Percentiles rank a stretch among this genome's conserved stretches.
Evolutionary conservation across 2,329 filamentous ascomycete species (phyloP).

Genomic region (Colletotrichum trifolii): DNA sequence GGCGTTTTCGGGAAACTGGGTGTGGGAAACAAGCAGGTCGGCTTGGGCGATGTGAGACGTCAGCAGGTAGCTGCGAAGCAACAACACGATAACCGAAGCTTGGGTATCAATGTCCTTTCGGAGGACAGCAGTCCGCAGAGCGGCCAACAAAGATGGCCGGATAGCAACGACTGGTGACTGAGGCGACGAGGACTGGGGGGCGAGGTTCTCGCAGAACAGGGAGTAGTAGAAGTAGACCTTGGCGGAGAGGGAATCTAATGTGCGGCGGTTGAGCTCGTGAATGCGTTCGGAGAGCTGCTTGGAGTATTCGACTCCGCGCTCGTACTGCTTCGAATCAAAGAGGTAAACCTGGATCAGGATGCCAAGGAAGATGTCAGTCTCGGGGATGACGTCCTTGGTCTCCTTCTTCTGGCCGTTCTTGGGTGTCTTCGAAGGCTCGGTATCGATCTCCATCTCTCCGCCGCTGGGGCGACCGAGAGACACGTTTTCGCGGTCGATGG

Average conservation of each 20-base stretch:
- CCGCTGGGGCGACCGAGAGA: conserved; percentile 68
- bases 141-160: conserved; percentile 85
- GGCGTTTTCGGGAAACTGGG: conserved; percentile 91
- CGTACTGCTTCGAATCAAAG: conserved; percentile 84
- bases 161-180: conserved; percentile 89
- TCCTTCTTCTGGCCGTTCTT: conserved; percentile 72
- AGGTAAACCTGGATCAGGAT: conserved; percentile 89
- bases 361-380: conserved; percentile 89
- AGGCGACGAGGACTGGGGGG: conserved; percentile 87
- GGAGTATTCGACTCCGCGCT: conserved; percentile 87
- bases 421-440: conserved; percentile 61
- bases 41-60: conserved; percentile 98
- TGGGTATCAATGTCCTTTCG: conserved; percentile 98
- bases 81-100: conserved; percentile 91
- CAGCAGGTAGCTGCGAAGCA: conserved; percentile 94
- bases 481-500: conserved; percentile 74
- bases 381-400: conserved; percentile 82
- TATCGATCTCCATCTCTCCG: conserved; percentile 80
- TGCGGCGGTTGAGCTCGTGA: conserved; percentile 90
- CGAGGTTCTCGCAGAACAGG: conserved; percentile 91
- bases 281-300: conserved; percentile 84
- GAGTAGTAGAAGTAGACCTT: conserved; percentile 99
- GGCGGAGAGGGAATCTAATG: conserved; percentile 90
- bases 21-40: conserved; percentile 94
- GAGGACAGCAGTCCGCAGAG: conserved; percentile 92